These are phyloP conservation scores for Botryotinia calthae DNA, from an alignment of 2,329 filamentous ascomycete genomes.

Conservation along the genomic window DNA sequence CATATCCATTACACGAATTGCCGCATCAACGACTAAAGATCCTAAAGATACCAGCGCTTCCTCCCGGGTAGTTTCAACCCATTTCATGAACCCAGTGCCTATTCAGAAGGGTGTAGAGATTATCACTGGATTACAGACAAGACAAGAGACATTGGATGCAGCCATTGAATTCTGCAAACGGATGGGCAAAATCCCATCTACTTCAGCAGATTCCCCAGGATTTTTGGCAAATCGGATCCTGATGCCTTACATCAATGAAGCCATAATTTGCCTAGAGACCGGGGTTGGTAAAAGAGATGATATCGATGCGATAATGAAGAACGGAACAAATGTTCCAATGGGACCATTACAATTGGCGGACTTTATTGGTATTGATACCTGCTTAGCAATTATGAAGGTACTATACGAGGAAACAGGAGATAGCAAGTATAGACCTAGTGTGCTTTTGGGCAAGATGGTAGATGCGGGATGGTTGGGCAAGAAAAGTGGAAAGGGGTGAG, in stretches of 20 bases:
- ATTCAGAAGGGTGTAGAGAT: constrained; percentile 98
- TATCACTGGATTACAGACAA: constrained; percentile 91
- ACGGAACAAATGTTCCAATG: constrained; percentile 98
- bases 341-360: constrained; percentile 90
- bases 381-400: constrained; percentile 95
- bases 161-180: constrained; percentile 82
- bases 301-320: constrained; percentile 99
- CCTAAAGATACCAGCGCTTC: constrained; percentile 77
- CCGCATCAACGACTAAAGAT: constrained; percentile 76
- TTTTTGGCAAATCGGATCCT: constrained; percentile 96
- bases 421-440: constrained; percentile 89
- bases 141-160: constrained; percentile 73
- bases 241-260: constrained; percentile 99
- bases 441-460: constrained; percentile 90
- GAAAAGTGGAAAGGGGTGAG: constrained; percentile 83
- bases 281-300: constrained; percentile 84
- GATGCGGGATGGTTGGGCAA: constrained; percentile 97
- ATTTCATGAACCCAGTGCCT: constrained; percentile 99
- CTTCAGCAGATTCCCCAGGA: constrained; percentile 85
- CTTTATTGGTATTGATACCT: constrained; percentile 96
- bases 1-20: constrained; percentile 95
- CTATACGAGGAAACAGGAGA: constrained; percentile 88
- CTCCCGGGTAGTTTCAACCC: constrained; percentile 87
- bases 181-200: constrained; percentile 90
- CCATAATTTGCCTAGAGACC: constrained; percentile 92